Evolutionary conservation across 2,329 filamentous ascomycete genomes (phyloP).

Genomic region (Metarhizium rileyi): DNA sequence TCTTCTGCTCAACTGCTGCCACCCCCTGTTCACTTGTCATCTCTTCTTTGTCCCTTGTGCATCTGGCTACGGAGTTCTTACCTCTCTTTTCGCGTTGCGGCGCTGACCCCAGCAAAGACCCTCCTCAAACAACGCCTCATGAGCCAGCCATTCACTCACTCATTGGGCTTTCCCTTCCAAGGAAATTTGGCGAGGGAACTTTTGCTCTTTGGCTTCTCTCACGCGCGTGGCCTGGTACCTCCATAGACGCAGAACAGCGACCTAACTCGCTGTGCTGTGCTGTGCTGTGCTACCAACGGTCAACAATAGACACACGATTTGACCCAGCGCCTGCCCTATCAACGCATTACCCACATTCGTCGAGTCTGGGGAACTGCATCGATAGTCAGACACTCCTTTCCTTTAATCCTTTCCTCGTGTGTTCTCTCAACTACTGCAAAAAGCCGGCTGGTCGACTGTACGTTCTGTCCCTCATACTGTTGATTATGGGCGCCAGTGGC

Average conservation of each 20-base stretch:
- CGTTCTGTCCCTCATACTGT: slow-evolving; percentile 19
- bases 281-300: slow-evolving; percentile 1
- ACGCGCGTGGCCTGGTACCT: slow-evolving; percentile 23
- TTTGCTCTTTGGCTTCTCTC: slow-evolving; percentile 26
- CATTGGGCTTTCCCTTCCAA: slow-evolving; percentile 26
- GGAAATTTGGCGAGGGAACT: slow-evolving; percentile 30
- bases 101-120: slow-evolving; percentile 12
- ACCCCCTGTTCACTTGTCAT: slow-evolving; percentile 2
- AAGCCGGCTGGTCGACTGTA: slow-evolving; percentile 1
- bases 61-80: slow-evolving; percentile 44
- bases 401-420: slow-evolving; percentile 10
- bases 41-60: slow-evolving; percentile 44
- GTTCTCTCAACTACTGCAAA: slow-evolving; percentile 9
- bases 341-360: slow-evolving; percentile 12
- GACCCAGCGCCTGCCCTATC: slow-evolving; percentile 11
- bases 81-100: slow-evolving; percentile 9
- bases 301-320: slow-evolving; percentile 5
- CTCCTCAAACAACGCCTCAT: slow-evolving; percentile 14
- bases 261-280: no score
- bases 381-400: slow-evolving; percentile 7
- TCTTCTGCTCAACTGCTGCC: slow-evolving; percentile 3
- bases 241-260: slow-evolving; percentile 13
- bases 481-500: slow-evolving; percentile 28
- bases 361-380: slow-evolving; percentile 13
- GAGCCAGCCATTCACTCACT: no score